These are phyloP conservation scores for Amanita rimosa DNA, from an alignment of 768 basidiomycete genomes.

Conservation along the genomic window DNA sequence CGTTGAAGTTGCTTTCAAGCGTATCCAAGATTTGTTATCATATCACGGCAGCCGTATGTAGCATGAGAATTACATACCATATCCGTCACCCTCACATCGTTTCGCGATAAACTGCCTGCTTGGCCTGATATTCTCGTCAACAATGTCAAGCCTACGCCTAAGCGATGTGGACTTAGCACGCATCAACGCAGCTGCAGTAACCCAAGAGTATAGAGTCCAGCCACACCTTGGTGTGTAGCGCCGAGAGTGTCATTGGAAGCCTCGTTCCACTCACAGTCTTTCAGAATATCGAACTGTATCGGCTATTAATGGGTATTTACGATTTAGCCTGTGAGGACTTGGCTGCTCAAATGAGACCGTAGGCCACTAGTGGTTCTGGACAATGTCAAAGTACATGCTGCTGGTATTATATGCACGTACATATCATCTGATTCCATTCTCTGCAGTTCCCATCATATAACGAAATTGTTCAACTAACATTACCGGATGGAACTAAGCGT, in stretches of 20 bases:
- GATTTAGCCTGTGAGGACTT: conserved; percentile 2
- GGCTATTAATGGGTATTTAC: conserved; percentile 81
- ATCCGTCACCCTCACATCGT: neutral
- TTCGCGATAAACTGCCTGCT: too few species aligned
- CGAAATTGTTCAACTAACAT: conserved; percentile 91
- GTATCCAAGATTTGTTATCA: neutral
- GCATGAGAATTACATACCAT: conserved; percentile 4
- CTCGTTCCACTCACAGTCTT: neutral
- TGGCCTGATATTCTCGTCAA: conserved; percentile 2
- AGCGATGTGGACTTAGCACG: conserved; percentile 65
- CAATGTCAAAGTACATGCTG: conserved; percentile 79
- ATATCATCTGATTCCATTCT: conserved; percentile 2
- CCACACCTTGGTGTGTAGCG: conserved; percentile 69
- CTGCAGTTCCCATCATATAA: conserved; percentile 92
- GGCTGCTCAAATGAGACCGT: conserved; percentile 8
- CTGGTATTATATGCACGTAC: conserved; percentile 1
- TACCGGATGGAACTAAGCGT: conserved; percentile 91
- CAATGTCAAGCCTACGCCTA: conserved; percentile 49
- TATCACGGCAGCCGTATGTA: neutral
- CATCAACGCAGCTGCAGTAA: conserved; percentile 84
- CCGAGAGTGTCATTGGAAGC: conserved; percentile 7
- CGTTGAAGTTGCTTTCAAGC: conserved; percentile 1
- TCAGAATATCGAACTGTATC: conserved; percentile 97
- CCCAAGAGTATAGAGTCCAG: conserved; percentile 78
- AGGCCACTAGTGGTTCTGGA: conserved; percentile 95